phyloP scores from a whole-genome alignment of 1,139 yeast genomes.

The Candida tetrigidarum region DNA sequence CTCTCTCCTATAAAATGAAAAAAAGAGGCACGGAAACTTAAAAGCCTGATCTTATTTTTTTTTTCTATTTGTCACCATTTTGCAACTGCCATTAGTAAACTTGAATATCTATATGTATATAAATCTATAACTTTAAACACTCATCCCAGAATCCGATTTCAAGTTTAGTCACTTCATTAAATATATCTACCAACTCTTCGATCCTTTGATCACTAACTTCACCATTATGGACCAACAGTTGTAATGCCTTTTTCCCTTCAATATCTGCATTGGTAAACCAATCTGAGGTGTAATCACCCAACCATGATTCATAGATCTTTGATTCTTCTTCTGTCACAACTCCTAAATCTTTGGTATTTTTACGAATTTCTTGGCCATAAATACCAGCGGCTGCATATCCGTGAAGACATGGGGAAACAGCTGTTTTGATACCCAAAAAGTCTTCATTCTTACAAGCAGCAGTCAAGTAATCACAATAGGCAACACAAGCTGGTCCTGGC shows the following conservation, averaged over 20 bases:
- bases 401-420: constrained; percentile 76
- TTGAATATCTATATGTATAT: too few species aligned
- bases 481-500: constrained; percentile 60
- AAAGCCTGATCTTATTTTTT: too few species aligned
- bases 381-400: constrained; percentile 66
- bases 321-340: constrained; percentile 18
- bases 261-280: constrained; percentile 57
- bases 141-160: constrained; percentile 72
- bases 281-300: constrained; percentile 60
- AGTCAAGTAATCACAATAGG: constrained; percentile 63
- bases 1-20: too few species aligned
- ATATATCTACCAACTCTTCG: constrained; percentile 59
- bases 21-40: background rate
- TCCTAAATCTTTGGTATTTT: constrained; percentile 12
- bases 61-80: too few species aligned
- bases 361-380: constrained; percentile 25
- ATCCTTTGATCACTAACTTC: constrained; percentile 39
- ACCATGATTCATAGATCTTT: constrained; percentile 58
- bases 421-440: constrained; percentile 67
- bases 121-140: constrained; percentile 26
- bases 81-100: too few species aligned
- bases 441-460: constrained; percentile 56
- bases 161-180: constrained; percentile 58
- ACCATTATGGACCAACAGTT: constrained; percentile 37
- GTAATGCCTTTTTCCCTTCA: constrained; percentile 53